Evolutionary conservation across 208 protist genomes (phyloP).

Genomic region (Leishmania guyanensis): DNA sequence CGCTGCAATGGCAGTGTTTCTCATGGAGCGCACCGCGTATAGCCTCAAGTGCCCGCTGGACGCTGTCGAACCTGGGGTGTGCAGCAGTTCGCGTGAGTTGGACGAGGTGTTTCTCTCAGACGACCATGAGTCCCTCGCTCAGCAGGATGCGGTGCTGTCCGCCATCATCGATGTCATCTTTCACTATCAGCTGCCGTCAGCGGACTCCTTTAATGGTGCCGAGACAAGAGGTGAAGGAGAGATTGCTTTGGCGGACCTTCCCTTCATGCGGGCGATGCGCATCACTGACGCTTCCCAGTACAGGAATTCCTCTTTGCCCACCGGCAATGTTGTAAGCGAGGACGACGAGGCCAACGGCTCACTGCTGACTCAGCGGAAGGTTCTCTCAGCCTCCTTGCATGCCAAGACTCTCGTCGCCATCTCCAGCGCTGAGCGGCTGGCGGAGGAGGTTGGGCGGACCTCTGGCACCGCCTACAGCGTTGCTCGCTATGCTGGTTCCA

Average conservation of each 20-base stretch:
- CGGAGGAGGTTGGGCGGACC: conserved; percentile 31
- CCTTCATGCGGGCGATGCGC: conserved; percentile 37
- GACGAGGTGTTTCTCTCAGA: conserved; percentile 75
- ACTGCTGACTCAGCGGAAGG: conserved; percentile 29
- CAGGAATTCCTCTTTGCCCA: not conserved
- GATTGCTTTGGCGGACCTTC: conserved; percentile 27
- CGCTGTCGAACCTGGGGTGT: conserved; percentile 57
- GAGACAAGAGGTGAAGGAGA: conserved; percentile 14
- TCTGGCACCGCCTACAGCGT: conserved; percentile 33
- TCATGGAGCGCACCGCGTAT: conserved; percentile 88
- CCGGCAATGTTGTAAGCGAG: not conserved
- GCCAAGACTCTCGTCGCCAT: conserved; percentile 32
- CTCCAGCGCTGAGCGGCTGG: conserved; percentile 30
- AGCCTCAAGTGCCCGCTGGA: conserved; percentile 81
- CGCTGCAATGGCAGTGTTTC: conserved; percentile 85
- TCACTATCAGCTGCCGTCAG: conserved; percentile 36
- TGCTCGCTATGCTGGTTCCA: conserved; percentile 18
- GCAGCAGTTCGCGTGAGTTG: conserved; percentile 74
- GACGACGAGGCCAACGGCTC: conserved; percentile 3
- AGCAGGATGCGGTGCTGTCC: conserved; percentile 57
- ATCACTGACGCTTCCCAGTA: not conserved
- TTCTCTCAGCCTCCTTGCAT: conserved; percentile 28
- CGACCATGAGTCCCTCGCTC: conserved; percentile 29
- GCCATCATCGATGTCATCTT: conserved; percentile 65
- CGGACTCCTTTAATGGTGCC: conserved; percentile 12